These are phyloP conservation scores for Allium fistulosum DNA, from an alignment of 106 monocot species.

Conservation along the genomic window DNA sequence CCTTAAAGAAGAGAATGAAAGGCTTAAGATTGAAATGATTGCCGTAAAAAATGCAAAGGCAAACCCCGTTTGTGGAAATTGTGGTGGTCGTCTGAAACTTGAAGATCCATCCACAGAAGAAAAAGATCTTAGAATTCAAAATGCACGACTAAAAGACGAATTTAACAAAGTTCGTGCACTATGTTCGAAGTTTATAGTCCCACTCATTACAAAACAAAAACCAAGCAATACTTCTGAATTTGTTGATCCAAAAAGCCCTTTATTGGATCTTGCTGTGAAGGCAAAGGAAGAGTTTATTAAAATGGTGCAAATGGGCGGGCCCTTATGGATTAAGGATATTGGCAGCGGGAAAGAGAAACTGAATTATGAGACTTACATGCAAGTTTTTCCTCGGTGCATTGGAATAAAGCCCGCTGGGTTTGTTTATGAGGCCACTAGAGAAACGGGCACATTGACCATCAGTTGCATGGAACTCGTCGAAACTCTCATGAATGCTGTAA, in stretches of 20 bases:
- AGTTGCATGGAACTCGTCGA: slow-evolving; percentile 61
- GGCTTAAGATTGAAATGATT: slow-evolving; percentile 59
- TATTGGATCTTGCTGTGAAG: slow-evolving; percentile 49
- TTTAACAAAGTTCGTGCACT: slow-evolving; percentile 53
- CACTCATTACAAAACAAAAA: slow-evolving; percentile 26
- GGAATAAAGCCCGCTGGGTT: slow-evolving; percentile 34
- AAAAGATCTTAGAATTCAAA: slow-evolving; percentile 63
- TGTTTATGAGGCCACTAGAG: slow-evolving; percentile 57
- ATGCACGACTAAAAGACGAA: slow-evolving; percentile 71
- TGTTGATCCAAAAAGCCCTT: slow-evolving; percentile 23
- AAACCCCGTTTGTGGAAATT: slow-evolving; percentile 60
- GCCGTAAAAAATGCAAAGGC: slow-evolving; percentile 47
- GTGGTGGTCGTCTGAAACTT: slow-evolving; percentile 34
- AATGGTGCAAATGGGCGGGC: slow-evolving; percentile 50
- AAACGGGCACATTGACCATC: slow-evolving; percentile 53
- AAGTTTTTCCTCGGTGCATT: slow-evolving; percentile 34
- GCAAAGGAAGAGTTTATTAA: slow-evolving; percentile 77
- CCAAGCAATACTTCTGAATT: slow-evolving; percentile 21
- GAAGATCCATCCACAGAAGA: slow-evolving; percentile 55
- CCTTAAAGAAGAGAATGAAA: slow-evolving; percentile 73
- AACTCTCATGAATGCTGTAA: slow-evolving; percentile 68
- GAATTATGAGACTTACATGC: slow-evolving; percentile 45
- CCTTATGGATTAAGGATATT: slow-evolving; percentile 39
- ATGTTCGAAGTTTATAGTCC: slow-evolving; percentile 47
- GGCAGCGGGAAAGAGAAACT: slow-evolving; percentile 28